Evolutionary conservation across 2,329 filamentous ascomycete species (phyloP), one percentile per base, ranked within the genome.

Genomic region (Aspergillus aculeatinus): DNA sequence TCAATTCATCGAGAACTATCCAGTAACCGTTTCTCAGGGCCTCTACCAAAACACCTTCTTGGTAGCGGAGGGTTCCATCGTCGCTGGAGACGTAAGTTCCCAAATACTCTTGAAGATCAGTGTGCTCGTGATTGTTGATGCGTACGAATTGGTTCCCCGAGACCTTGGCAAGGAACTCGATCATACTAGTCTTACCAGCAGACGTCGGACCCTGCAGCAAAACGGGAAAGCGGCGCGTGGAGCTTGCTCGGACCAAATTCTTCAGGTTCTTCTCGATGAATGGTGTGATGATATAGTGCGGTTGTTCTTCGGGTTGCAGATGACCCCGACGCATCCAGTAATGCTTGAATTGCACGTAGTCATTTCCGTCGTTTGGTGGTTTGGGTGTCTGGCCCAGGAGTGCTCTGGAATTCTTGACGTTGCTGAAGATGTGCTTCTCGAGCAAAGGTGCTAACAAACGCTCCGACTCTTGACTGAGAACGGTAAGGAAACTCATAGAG

Each of bases 91-190:
- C 82, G 67, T 99, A 99, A 0, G 92, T 96, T 19, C 95, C 95
- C 5, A 99, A 80, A 70, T 99, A 99, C 73, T 99, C 96, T 75
- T 99, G 95, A 42, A 99, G 81, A 74, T 99, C 95, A 0, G 95
- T 99, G 71, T 99, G 95, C 72, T 99, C 96, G 76, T 99, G 95
- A 68, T 99, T 99, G 79, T 99, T 99, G 81, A 99, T 99, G 61
- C 95, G 87, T 48, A 99, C 92, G 72, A 98, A 99, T 71, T 91
- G 95, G 74, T 99, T 96, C 3, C 96, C 95, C 31, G 92, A 98
- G 58, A 91, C 89, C 70, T 96, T 95, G n/a, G 96, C 94, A 42
- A 99, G 83, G 73, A 96, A 97, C 76, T 98, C 94, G 48, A 99
- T 96, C 95, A 99, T 99, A 76, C 94, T 98, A 0, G 95, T 99